Percentiles rank a stretch among this genome's conserved stretches.
These are phyloP conservation scores for Meyerozyma elateridarum DNA, from an alignment of 1,139 yeast species.

Conservation along the genomic window DNA sequence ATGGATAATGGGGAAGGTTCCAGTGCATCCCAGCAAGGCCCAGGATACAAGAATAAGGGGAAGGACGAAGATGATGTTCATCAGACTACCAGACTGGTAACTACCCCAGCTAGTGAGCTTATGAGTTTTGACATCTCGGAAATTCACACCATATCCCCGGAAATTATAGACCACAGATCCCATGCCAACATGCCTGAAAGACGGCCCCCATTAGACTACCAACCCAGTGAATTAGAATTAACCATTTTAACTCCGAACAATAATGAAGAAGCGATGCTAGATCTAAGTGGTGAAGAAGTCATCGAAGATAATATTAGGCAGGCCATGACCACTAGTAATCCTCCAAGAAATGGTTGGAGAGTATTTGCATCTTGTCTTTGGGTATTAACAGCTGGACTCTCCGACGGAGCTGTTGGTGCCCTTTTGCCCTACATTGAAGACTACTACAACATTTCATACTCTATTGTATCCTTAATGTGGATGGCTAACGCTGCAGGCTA, in stretches of 20 bases:
- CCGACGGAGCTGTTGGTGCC: slow-evolving; percentile 44
- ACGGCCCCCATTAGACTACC: slow-evolving; percentile 1
- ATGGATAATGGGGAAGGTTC: slow-evolving; percentile 1
- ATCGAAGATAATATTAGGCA: slow-evolving; percentile 18
- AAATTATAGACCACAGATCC: not conserved
- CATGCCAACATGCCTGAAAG: not conserved
- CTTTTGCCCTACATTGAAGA: slow-evolving; percentile 37
- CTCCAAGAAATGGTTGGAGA: slow-evolving; percentile 11
- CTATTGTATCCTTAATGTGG: slow-evolving; percentile 44
- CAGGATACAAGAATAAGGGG: no score
- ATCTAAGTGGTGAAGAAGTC: slow-evolving; percentile 8
- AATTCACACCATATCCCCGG: not conserved
- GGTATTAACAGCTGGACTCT: slow-evolving; percentile 18
- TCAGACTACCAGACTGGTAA: not conserved
- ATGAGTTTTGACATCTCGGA: not conserved
- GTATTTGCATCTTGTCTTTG: slow-evolving; percentile 12
- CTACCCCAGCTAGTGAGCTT: not conserved
- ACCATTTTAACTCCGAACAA: not conserved
- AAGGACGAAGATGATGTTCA: not conserved
- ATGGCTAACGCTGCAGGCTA: slow-evolving; percentile 39
- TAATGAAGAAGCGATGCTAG: not conserved
- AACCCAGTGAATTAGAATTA: not conserved
- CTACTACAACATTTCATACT: slow-evolving; percentile 33
- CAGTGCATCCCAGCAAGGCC: not conserved
- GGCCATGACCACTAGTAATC: slow-evolving; percentile 11